These are phyloP conservation scores for Fusarium penzigii DNA, from an alignment of 2,329 filamentous ascomycete species.

Conservation along the genomic window DNA sequence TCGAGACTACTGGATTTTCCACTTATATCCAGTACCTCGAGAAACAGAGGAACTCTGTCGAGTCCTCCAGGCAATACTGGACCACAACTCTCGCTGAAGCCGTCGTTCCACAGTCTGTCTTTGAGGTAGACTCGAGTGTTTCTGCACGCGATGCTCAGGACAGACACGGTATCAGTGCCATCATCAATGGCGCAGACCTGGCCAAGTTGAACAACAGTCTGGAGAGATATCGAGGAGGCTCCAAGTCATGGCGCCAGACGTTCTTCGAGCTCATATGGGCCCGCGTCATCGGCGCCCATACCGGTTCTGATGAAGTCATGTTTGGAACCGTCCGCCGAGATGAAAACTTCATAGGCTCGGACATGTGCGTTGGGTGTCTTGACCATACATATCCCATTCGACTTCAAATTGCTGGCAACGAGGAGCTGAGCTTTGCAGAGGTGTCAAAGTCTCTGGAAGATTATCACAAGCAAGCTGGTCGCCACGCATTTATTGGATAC, in stretches of 20 bases:
- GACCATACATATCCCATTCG: constrained; percentile 5
- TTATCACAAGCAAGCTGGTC: constrained; percentile 1
- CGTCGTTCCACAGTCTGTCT: constrained; percentile 2
- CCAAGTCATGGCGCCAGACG: constrained; percentile 1
- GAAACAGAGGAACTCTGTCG: not conserved
- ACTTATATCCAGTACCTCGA: constrained; percentile 1
- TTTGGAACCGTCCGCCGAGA: constrained; percentile 7
- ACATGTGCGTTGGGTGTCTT: constrained; percentile 6
- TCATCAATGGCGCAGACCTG: not conserved
- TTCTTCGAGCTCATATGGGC: constrained; percentile 7
- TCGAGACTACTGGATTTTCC: constrained; percentile 5
- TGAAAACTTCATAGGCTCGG: constrained; percentile 1
- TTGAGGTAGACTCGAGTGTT: not conserved
- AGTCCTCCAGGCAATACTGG: not conserved
- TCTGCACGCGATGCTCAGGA: not conserved
- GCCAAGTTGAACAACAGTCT: not conserved
- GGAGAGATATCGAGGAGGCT: not conserved
- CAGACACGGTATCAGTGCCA: constrained; percentile 3
- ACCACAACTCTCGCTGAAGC: not conserved
- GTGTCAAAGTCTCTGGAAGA: not conserved
- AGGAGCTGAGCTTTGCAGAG: not conserved
- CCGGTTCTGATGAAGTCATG: not conserved
- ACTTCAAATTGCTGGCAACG: not conserved
- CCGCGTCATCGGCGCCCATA: not conserved
- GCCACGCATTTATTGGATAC: constrained; percentile 4